Evolutionary conservation across 2,329 filamentous ascomycete species (phyloP).

Genomic region (Mycosphaerella arachidis): DNA sequence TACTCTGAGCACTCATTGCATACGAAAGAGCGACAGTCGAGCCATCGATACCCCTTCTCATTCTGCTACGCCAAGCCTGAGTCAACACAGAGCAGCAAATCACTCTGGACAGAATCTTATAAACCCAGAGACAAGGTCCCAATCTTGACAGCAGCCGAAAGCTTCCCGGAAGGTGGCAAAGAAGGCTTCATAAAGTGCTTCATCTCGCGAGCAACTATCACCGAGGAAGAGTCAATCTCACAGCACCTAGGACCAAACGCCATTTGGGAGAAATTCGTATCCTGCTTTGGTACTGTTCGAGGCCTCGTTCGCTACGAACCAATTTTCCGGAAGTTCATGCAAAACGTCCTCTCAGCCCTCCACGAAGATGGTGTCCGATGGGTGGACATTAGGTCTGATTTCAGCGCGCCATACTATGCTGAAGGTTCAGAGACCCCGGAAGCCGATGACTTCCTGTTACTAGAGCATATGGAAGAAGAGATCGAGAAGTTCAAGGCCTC

Average conservation of each 20-base stretch:
- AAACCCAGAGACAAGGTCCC: slow-evolving; percentile 55
- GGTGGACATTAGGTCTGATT: slow-evolving; percentile 75
- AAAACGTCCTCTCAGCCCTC: slow-evolving; percentile 64
- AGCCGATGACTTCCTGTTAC: slow-evolving; percentile 63
- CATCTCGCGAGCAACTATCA: slow-evolving; percentile 66
- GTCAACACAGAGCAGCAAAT: slow-evolving; percentile 36
- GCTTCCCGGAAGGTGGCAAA: slow-evolving; percentile 68
- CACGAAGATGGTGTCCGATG: slow-evolving; percentile 79
- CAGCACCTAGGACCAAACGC: slow-evolving; percentile 80
- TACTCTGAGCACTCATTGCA: slow-evolving; percentile 54
- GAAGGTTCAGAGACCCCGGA: slow-evolving; percentile 63
- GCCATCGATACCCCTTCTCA: slow-evolving; percentile 45
- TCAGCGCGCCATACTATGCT: slow-evolving; percentile 65
- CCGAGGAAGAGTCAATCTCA: slow-evolving; percentile 65
- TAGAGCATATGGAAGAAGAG: slow-evolving; percentile 71
- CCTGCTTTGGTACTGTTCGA: slow-evolving; percentile 68
- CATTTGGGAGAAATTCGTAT: slow-evolving; percentile 79
- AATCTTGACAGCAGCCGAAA: slow-evolving; percentile 59
- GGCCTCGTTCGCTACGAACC: slow-evolving; percentile 85
- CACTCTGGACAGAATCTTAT: slow-evolving; percentile 65
- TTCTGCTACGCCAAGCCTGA: slow-evolving; percentile 53
- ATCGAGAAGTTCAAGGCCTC: slow-evolving; percentile 69
- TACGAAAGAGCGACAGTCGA: slow-evolving; percentile 50
- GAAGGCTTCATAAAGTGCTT: slow-evolving; percentile 74
- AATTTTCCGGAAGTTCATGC: slow-evolving; percentile 73